These are phyloP conservation scores for Carex myosuroides DNA, from an alignment of 176 grass and related monocot genomes.

Conservation along the genomic window DNA sequence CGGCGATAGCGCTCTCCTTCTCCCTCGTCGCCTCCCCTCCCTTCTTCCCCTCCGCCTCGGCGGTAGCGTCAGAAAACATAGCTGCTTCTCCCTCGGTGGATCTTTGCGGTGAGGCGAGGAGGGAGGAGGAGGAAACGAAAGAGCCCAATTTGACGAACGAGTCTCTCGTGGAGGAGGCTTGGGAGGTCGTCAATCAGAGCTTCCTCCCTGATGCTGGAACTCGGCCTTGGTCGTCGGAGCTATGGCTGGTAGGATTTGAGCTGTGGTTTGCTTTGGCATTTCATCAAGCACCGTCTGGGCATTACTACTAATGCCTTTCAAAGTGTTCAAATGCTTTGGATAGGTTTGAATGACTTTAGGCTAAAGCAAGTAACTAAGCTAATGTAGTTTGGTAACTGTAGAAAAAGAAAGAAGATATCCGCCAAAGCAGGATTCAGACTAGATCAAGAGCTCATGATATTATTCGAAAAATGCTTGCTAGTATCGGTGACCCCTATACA, in stretches of 20 bases:
- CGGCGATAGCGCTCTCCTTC: slow-evolving; percentile 51
- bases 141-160: slow-evolving; percentile 55
- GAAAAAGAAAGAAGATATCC: slow-evolving; percentile 74
- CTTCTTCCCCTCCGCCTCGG: not conserved
- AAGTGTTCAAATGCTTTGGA: not conserved
- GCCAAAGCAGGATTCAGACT: slow-evolving; percentile 59
- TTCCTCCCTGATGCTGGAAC: slow-evolving; percentile 57
- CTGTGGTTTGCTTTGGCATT: not conserved
- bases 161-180: slow-evolving; percentile 81
- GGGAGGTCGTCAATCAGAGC: slow-evolving; percentile 85
- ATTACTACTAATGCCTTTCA: not conserved
- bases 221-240: slow-evolving; percentile 67
- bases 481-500: slow-evolving; percentile 80
- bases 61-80: not conserved
- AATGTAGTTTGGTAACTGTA: slow-evolving; percentile 30
- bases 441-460: slow-evolving; percentile 76
- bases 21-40: slow-evolving; percentile 28
- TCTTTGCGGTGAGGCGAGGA: slow-evolving; percentile 19
- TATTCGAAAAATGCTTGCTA: slow-evolving; percentile 76
- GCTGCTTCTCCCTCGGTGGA: slow-evolving; percentile 4
- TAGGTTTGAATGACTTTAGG: not conserved
- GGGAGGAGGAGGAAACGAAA: slow-evolving; percentile 23
- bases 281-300: not conserved
- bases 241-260: slow-evolving; percentile 48
- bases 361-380: not conserved